Percentiles rank a stretch among this genome's conserved stretches.
Evolutionary conservation across 2,329 filamentous ascomycete genomes (phyloP).

Genomic region (Colletotrichum sp.): DNA sequence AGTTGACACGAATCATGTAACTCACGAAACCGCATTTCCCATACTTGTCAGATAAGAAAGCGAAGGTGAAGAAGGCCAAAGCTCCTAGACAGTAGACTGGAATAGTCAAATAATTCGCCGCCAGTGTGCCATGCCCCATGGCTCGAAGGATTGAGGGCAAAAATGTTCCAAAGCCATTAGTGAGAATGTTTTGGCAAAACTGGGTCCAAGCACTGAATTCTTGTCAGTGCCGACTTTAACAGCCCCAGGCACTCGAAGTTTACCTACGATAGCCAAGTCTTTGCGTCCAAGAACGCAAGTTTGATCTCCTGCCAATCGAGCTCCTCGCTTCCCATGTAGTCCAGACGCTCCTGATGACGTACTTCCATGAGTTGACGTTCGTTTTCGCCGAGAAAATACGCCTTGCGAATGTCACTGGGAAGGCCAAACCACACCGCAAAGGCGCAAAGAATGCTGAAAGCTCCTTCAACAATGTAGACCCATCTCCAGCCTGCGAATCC

Average conservation of each 20-base stretch:
- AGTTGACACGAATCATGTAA: background rate
- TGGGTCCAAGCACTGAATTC: background rate
- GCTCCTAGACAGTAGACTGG: background rate
- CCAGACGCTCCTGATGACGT: background rate
- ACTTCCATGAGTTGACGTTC: background rate
- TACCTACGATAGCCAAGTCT: background rate
- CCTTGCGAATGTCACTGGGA: background rate
- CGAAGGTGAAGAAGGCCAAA: background rate
- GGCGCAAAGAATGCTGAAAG: background rate
- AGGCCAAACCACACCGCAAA: background rate
- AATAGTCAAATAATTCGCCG: background rate
- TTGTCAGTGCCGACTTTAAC: too few relatives aligned
- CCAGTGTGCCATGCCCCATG: background rate
- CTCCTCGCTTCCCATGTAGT: background rate
- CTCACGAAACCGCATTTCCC: background rate
- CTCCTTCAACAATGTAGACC: background rate
- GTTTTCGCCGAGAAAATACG: background rate
- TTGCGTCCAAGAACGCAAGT: background rate
- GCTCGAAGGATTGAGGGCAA: background rate
- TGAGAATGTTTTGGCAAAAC: background rate
- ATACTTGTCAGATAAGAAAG: background rate
- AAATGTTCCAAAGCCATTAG: background rate
- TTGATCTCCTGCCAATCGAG: background rate
- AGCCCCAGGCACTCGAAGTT: accelerated
- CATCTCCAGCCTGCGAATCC: background rate